Evolutionary conservation across 305 asterid species (phyloP), one percentile per base, ranked within the genome.

Genomic region (Ilex paraguariensis): DNA sequence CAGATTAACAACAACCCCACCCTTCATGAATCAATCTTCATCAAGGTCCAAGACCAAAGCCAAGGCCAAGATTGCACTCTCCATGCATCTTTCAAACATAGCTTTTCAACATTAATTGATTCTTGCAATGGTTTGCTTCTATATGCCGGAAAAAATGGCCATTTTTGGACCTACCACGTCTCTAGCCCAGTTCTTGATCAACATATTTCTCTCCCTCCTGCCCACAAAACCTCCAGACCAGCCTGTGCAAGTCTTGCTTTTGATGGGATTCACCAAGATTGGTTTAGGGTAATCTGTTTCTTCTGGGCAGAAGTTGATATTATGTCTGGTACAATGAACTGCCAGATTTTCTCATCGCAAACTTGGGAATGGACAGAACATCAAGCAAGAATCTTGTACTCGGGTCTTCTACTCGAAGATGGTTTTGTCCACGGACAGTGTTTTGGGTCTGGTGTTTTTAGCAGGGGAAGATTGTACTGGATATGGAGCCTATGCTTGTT

Each of bases 401-500:
- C 54, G 6, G 21, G 54, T 12, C 44, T 72, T 36, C 49, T 54
- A 2, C 48, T 44, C 1, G 36, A 53, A 32, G 56, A 59, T 51
- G 77, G 66, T 11, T 72, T 72, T 10, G 3, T n/a, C 0, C 11
- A 33, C 11, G 73, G 60, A 17, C 55, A 67, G 33, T 72, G 52
- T 6, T 62, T 16, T 7, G 14, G 40, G 1, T 10, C 60, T 0
- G 53, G 66, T 67, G 62, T 63, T 51, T 67, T 32, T n/a, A 28
- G 17, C 32, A 15, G 14, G 13, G 57, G 58, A 28, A 72, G 62
- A 63, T 36, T 67, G 13, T 67, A 63, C 6, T 54, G 63, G 70
- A 65, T 67, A 16, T 72, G 73, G 77, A 72, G 73, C 17, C 42
- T 67, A 3, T 72, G 66, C 55, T 21, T 72, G 70, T 30, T 72